Evolutionary conservation across 441 rosid species (phyloP).

Genomic region (Gossypium schwendimanii): DNA sequence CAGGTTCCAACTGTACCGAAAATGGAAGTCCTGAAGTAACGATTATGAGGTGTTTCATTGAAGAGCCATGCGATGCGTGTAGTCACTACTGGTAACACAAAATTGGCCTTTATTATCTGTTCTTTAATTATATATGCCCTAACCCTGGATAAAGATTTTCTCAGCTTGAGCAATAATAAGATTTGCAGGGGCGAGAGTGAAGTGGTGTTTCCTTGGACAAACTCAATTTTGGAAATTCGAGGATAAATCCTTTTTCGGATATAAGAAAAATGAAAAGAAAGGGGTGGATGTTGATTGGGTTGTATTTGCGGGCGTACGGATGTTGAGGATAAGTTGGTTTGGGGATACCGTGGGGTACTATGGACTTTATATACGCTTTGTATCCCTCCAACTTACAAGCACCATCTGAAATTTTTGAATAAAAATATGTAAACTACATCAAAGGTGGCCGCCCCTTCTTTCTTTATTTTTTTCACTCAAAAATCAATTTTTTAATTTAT

Average conservation of each 20-base stretch:
- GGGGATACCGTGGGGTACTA: neutral
- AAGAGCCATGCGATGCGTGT: constrained; percentile 9
- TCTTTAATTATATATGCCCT: constrained; percentile 18
- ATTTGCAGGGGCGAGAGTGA: constrained; percentile 22
- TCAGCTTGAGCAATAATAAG: constrained; percentile 4
- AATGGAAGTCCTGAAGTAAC: neutral
- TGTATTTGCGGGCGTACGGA: neutral
- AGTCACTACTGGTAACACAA: neutral
- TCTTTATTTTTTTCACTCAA: too few species aligned
- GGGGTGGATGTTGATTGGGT: too few species aligned
- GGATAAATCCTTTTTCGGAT: too few species aligned
- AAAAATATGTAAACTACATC: too few species aligned
- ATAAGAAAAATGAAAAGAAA: too few species aligned
- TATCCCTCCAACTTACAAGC: too few species aligned
- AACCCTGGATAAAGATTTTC: constrained; percentile 13
- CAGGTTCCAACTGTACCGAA: neutral
- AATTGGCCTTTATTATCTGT: neutral
- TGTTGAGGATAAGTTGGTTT: neutral
- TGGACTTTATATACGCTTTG: too few species aligned
- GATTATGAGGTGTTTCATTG: constrained; percentile 27
- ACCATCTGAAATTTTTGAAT: too few species aligned
- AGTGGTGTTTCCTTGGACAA: constrained; percentile 28
- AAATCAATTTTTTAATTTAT: too few species aligned
- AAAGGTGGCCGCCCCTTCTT: too few species aligned
- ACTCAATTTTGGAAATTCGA: constrained; percentile 24